Conservation (phyloP, 2,329 filamentous ascomycete genomes). For the Epichloe sp. region DNA sequence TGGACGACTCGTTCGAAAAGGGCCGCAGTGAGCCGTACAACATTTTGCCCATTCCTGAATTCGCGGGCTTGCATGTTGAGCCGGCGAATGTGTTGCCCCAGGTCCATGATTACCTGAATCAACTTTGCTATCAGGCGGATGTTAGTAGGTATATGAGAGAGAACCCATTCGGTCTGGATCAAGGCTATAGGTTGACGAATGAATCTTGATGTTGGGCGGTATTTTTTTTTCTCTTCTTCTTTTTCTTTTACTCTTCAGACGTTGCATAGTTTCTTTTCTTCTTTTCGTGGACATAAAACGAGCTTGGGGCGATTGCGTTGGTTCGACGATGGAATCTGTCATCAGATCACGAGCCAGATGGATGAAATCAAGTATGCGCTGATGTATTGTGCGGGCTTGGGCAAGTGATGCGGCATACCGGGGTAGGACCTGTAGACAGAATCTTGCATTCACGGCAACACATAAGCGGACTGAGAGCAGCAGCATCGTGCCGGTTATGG, state of each 20-base stretch:
- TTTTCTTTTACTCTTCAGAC: not conserved
- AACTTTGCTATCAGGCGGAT: conserved; percentile 39
- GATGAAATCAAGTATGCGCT: no score
- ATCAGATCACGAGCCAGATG: no score
- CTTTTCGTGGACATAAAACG: not conserved
- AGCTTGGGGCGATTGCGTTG: not conserved
- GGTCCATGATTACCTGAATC: conserved; percentile 49
- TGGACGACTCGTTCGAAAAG: conserved; percentile 78
- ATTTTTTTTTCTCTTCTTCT: not conserved
- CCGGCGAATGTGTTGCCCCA: conserved; percentile 34
- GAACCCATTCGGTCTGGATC: conserved; percentile 33
- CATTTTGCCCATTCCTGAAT: conserved; percentile 69
- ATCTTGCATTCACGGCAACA: no score
- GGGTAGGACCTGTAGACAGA: not conserved
- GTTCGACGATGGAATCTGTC: no score
- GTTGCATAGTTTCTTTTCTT: not conserved
- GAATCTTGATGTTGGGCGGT: not conserved
- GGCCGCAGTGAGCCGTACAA: conserved; percentile 74
- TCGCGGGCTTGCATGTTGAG: conserved; percentile 35
- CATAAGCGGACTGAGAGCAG: no score
- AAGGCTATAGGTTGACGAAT: conserved; percentile 11
- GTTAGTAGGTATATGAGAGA: conserved; percentile 48
- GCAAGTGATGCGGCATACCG: not conserved
- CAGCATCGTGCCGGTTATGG: no score
- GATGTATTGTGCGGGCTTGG: not conserved